Percentiles rank a stretch among this genome's conserved stretches.
phyloP scores from a whole-genome alignment of 1,284 basidiomycete genomes.

The Megacollybia platyphylla region DNA sequence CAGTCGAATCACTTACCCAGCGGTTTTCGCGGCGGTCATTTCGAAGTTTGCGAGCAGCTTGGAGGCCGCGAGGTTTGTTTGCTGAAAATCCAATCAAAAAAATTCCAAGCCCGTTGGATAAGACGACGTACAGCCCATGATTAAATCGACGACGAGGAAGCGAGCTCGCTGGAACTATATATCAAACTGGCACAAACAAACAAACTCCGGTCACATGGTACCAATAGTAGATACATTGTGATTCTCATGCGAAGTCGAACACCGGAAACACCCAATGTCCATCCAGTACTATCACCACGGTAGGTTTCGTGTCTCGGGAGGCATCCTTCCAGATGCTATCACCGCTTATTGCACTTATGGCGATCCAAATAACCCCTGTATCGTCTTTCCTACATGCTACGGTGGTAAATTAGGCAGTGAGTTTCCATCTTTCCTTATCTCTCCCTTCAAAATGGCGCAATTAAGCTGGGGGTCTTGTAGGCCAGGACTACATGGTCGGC shows the following conservation, averaged over 20 bases:
- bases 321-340: slow-evolving; percentile 24
- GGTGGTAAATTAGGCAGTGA: slow-evolving; percentile 22
- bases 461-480: slow-evolving; percentile 17
- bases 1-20: slow-evolving; percentile 57
- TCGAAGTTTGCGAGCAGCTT: slow-evolving; percentile 98
- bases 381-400: slow-evolving; percentile 32
- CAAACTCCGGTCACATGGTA: no score
- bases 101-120: slow-evolving; percentile 6
- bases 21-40: slow-evolving; percentile 92
- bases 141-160: slow-evolving; percentile 17
- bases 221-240: no score
- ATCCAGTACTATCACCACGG: slow-evolving; percentile 25
- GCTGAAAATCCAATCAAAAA: slow-evolving; percentile 27
- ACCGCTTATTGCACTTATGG: slow-evolving; percentile 32
- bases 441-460: not conserved
- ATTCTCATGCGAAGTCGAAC: no score
- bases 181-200: no score
- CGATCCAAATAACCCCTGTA: slow-evolving; percentile 23
- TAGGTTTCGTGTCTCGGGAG: slow-evolving; percentile 23
- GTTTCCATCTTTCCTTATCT: slow-evolving; percentile 4
- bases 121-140: slow-evolving; percentile 68
- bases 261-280: no score
- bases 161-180: no score
- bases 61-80: slow-evolving; percentile 98
- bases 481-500: slow-evolving; percentile 37